phyloP scores from a whole-genome alignment of 2,329 filamentous ascomycete species.

The Didymella pomorum region DNA sequence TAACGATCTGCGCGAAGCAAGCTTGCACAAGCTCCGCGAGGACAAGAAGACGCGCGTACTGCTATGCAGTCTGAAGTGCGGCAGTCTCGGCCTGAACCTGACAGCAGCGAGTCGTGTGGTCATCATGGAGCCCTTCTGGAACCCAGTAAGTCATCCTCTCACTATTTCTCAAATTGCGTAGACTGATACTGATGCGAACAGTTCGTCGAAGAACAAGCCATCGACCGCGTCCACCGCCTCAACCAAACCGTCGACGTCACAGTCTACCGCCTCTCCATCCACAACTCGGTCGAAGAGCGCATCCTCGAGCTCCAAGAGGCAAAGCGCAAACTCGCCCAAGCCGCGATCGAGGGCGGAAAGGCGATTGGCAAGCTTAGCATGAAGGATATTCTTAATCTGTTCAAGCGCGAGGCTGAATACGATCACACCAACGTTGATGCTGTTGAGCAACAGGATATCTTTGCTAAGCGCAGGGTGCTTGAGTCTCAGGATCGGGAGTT shows the following conservation, averaged over 20 bases:
- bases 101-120: slow-evolving; percentile 93
- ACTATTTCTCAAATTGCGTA: not conserved
- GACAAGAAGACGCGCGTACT: slow-evolving; percentile 80
- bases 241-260: slow-evolving; percentile 95
- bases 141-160: slow-evolving; percentile 68
- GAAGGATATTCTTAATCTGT: slow-evolving; percentile 92
- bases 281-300: slow-evolving; percentile 86
- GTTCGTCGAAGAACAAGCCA: slow-evolving; percentile 98
- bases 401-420: slow-evolving; percentile 72
- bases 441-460: slow-evolving; percentile 43
- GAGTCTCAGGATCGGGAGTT: slow-evolving; percentile 23
- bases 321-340: slow-evolving; percentile 89
- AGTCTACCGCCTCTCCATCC: slow-evolving; percentile 92
- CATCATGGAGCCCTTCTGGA: slow-evolving; percentile 98
- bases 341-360: slow-evolving; percentile 85
- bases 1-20: slow-evolving; percentile 90
- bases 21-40: slow-evolving; percentile 77
- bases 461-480: slow-evolving; percentile 45
- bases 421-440: slow-evolving; percentile 55
- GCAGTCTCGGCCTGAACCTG: slow-evolving; percentile 89
- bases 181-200: slow-evolving; percentile 40
- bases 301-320: slow-evolving; percentile 95
- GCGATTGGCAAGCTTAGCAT: slow-evolving; percentile 85
- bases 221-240: slow-evolving; percentile 97
- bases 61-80: slow-evolving; percentile 93